A percentile compares a stretch with the other conserved stretches of the same genome.
phyloP scores from a whole-genome alignment of 768 basidiomycete genomes.

The Phanerochaete sordida region DNA sequence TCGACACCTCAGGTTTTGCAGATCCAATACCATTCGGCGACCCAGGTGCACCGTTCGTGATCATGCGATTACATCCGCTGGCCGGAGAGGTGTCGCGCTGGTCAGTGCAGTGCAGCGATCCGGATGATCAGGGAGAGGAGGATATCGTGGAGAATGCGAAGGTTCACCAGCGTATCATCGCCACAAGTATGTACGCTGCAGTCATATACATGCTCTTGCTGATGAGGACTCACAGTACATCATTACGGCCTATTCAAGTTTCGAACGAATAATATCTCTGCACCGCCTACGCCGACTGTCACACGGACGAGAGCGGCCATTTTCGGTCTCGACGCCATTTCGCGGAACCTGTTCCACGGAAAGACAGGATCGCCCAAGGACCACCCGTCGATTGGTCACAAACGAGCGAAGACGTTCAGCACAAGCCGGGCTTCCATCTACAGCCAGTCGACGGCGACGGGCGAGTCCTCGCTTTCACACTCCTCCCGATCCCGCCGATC shows the following conservation, averaged over 20 bases:
- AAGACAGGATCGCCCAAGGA: constrained; percentile 71
- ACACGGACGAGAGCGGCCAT: constrained; percentile 77
- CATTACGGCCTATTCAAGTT: constrained; percentile 90
- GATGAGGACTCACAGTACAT: constrained; percentile 51
- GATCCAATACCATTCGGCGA: constrained; percentile 77
- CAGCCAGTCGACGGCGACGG: constrained; percentile 66
- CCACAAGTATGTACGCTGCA: constrained; percentile 64
- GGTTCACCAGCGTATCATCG: constrained; percentile 71
- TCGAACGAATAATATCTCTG: constrained; percentile 67
- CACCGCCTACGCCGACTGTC: constrained; percentile 84
- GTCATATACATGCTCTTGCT: neutral
- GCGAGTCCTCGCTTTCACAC: constrained; percentile 63
- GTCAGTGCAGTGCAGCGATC: constrained; percentile 71
- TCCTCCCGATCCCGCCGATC: constrained; percentile 65
- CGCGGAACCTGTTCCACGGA: constrained; percentile 79
- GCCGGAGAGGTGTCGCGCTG: constrained; percentile 80
- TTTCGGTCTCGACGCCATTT: constrained; percentile 86
- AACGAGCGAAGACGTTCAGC: constrained; percentile 67
- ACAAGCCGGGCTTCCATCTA: constrained; percentile 67
- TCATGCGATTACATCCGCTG: constrained; percentile 80
- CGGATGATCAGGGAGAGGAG: constrained; percentile 70
- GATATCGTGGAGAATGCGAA: constrained; percentile 77
- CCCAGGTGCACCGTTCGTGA: constrained; percentile 66
- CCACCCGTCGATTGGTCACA: constrained; percentile 59
- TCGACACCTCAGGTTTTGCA: constrained; percentile 73